Percentiles rank a stretch among this genome's conserved stretches.
These are phyloP conservation scores for Phytopythium kandeliae DNA, from an alignment of 352 stramenopile genomes.

Conservation along the genomic window DNA sequence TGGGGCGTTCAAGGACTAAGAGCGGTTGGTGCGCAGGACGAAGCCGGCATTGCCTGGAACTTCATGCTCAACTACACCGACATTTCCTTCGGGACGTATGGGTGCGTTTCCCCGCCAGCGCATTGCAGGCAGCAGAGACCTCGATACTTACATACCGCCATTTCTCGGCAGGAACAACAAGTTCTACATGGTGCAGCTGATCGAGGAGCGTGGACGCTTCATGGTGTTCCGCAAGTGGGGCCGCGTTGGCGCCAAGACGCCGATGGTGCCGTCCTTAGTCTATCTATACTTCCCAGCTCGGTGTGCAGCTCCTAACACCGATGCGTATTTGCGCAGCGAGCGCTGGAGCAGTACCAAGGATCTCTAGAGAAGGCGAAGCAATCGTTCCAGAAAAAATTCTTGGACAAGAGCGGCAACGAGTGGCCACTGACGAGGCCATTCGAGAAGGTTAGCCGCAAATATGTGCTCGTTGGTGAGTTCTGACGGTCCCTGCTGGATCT, in stretches of 20 bases:
- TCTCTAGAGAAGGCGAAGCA: constrained; percentile 47
- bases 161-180: constrained; percentile 56
- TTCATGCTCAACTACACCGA: constrained; percentile 50
- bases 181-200: constrained; percentile 71
- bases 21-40: constrained; percentile 12
- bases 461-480: constrained; percentile 55
- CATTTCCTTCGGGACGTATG: constrained; percentile 42
- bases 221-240: constrained; percentile 69
- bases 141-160: no score
- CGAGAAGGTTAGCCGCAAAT: constrained; percentile 42
- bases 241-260: constrained; percentile 57
- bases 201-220: constrained; percentile 34
- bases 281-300: not conserved
- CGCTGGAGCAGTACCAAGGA: constrained; percentile 25
- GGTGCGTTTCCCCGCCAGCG: constrained; percentile 12
- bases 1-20: not conserved
- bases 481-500: no score
- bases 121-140: no score
- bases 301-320: no score
- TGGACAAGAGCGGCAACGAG: constrained; percentile 57
- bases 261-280: constrained; percentile 21
- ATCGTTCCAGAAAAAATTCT: constrained; percentile 59
- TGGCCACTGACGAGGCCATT: constrained; percentile 47
- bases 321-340: constrained; percentile 10
- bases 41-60: constrained; percentile 23